A percentile compares a stretch with the other conserved stretches of the same genome.
phyloP scores from a whole-genome alignment of 352 stramenopile species.

The Thalassiosira allenii region DNA sequence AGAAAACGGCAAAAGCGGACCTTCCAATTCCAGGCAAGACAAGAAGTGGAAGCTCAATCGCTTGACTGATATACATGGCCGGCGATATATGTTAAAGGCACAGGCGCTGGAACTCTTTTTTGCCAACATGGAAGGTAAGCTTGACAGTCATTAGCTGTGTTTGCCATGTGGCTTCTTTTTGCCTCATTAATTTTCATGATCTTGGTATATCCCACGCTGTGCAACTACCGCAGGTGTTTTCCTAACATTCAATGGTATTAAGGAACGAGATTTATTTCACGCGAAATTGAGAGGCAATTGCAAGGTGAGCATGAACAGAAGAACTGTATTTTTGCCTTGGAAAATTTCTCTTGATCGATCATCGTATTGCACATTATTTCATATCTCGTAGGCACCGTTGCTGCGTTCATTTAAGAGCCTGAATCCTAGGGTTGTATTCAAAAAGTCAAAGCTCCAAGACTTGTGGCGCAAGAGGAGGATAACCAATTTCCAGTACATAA shows the following conservation, averaged over 20 bases:
- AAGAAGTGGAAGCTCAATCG: conserved; percentile 81
- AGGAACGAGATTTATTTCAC: conserved; percentile 84
- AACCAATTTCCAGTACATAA: conserved; percentile 95
- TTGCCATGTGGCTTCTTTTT: too few relatives aligned
- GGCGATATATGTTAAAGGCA: conserved; percentile 85
- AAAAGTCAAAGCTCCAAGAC: conserved; percentile 82
- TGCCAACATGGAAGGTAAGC: conserved; percentile 72
- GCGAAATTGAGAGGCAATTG: conserved; percentile 82
- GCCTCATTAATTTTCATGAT: conserved; percentile 10
- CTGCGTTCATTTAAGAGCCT: conserved; percentile 81
- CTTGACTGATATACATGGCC: conserved; percentile 84
- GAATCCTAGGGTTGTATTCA: conserved; percentile 82
- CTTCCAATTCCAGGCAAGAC: conserved; percentile 53
- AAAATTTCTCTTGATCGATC: too few relatives aligned
- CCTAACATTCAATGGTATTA: conserved; percentile 69
- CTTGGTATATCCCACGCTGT: neutral
- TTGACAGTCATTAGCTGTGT: conserved; percentile 4
- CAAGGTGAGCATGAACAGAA: conserved; percentile 65
- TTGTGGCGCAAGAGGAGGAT: conserved; percentile 88
- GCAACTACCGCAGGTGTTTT: conserved; percentile 42
- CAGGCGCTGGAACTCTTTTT: conserved; percentile 89
- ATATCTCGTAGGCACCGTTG: conserved; percentile 80
- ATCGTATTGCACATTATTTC: neutral
- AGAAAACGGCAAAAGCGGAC: conserved; percentile 26
- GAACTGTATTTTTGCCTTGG: conserved; percentile 4